These are phyloP conservation scores for Phytophthora kernoviae DNA, from an alignment of 352 stramenopile species.

Conservation along the genomic window DNA sequence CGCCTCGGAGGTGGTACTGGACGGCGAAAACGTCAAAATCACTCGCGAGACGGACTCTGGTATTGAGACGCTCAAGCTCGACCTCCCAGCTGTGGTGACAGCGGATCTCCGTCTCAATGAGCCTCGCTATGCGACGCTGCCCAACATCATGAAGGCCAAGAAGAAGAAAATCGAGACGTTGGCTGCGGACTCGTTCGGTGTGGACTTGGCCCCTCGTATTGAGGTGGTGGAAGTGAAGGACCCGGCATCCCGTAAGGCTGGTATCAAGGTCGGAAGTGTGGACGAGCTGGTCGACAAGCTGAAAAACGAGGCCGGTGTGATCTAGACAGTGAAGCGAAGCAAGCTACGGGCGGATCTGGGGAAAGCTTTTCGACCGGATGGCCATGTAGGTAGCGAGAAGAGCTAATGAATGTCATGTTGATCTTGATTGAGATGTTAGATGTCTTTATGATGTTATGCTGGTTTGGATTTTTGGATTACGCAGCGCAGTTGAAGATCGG, in stretches of 20 bases:
- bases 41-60: conserved; percentile 96
- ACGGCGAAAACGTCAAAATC: conserved; percentile 69
- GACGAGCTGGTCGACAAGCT: conserved; percentile 97
- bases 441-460: background rate
- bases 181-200: conserved; percentile 68
- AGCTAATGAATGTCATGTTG: conserved; percentile 1
- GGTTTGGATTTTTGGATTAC: background rate
- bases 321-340: conserved; percentile 53
- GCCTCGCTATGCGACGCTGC: conserved; percentile 98
- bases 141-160: conserved; percentile 99
- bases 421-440: background rate
- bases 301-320: conserved; percentile 93
- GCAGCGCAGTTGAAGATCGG: background rate
- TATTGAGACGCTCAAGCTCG: conserved; percentile 88
- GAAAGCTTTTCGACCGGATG: background rate
- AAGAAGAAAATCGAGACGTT: conserved; percentile 92
- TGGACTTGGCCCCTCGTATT: conserved; percentile 78
- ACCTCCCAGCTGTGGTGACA: conserved; percentile 96
- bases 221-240: conserved; percentile 91
- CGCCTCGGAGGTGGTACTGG: conserved; percentile 90
- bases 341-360: background rate
- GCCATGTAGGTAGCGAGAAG: background rate
- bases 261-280: conserved; percentile 95
- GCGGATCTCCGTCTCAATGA: conserved; percentile 99
- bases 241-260: conserved; percentile 92